phyloP scores from a whole-genome alignment of 768 basidiomycete species.

The Russula earlei region DNA sequence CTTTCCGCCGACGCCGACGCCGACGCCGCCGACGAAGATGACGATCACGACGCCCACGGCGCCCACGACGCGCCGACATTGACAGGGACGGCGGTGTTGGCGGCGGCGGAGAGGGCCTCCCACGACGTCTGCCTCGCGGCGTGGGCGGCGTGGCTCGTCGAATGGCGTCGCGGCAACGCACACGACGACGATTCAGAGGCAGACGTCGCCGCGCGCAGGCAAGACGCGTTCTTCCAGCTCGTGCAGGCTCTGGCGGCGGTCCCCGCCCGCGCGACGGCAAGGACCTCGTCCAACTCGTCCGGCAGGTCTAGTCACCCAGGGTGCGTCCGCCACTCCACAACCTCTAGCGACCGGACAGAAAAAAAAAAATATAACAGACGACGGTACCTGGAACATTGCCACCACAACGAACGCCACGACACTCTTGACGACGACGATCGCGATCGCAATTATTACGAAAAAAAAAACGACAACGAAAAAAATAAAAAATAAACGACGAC shows the following conservation, averaged over 20 bases:
- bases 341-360: too few species aligned
- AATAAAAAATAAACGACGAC: too few species aligned
- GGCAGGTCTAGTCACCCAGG: too few species aligned
- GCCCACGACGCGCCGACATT: slow-evolving; percentile 10
- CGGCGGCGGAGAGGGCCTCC: slow-evolving; percentile 27
- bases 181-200: slow-evolving; percentile 25
- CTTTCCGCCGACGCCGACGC: slow-evolving; percentile 20
- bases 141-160: slow-evolving; percentile 59
- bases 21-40: not conserved
- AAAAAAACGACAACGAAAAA: too few species aligned
- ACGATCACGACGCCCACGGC: not conserved
- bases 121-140: slow-evolving; percentile 54
- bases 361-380: too few species aligned
- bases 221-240: slow-evolving; percentile 36
- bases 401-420: too few species aligned
- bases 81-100: slow-evolving; percentile 19
- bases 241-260: slow-evolving; percentile 33
- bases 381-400: too few species aligned
- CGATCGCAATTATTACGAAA: too few species aligned
- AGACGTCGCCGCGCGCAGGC: slow-evolving; percentile 34
- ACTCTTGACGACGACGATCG: too few species aligned
- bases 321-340: slow-evolving; percentile 25
- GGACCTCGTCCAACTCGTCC: slow-evolving; percentile 19
- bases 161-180: slow-evolving; percentile 27
- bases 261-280: slow-evolving; percentile 26